Evolutionary conservation across 805 yeast genomes (phyloP).

Genomic region (Yarrowia sp.): DNA sequence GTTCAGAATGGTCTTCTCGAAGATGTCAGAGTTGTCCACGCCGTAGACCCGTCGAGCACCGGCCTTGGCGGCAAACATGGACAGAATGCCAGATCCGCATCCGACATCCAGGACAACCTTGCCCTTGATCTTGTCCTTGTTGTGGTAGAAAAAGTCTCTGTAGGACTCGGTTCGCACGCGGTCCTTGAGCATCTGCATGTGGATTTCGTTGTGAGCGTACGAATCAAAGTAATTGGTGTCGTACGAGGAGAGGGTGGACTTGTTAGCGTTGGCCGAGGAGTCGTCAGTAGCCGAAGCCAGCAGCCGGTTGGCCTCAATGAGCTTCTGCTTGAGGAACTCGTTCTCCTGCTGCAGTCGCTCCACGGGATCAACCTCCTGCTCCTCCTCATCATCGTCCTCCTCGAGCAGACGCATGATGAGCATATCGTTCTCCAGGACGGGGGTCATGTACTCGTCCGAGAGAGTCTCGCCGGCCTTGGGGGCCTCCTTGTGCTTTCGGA

Average conservation of each 20-base stretch:
- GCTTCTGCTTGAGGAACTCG: constrained; percentile 21
- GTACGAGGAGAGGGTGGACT: constrained; percentile 33
- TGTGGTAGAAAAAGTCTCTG: constrained; percentile 87
- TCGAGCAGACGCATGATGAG: constrained; percentile 33
- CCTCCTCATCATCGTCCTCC: constrained; percentile 31
- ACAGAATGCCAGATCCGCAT: constrained; percentile 96
- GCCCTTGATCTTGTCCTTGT: constrained; percentile 83
- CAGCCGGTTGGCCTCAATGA: constrained; percentile 3
- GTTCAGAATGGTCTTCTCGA: constrained; percentile 91
- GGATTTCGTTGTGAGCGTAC: constrained; percentile 95
- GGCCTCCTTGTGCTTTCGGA: constrained; percentile 31
- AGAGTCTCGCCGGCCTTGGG: constrained; percentile 23
- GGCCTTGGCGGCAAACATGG: constrained; percentile 96
- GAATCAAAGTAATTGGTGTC: constrained; percentile 93
- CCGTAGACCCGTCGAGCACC: constrained; percentile 98
- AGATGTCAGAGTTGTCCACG: constrained; percentile 95
- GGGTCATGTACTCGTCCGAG: constrained; percentile 33
- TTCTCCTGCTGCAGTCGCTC: constrained; percentile 10
- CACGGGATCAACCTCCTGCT: constrained; percentile 33
- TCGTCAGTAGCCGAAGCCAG: constrained; percentile 15
- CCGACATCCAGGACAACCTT: constrained; percentile 96
- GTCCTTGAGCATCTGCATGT: constrained; percentile 98
- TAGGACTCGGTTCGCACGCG: constrained; percentile 87
- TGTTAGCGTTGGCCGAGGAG: not conserved
- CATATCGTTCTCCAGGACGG: constrained; percentile 35